Conservation (phyloP, 1,139 yeast genomes). For the Pichia sp. region DNA sequence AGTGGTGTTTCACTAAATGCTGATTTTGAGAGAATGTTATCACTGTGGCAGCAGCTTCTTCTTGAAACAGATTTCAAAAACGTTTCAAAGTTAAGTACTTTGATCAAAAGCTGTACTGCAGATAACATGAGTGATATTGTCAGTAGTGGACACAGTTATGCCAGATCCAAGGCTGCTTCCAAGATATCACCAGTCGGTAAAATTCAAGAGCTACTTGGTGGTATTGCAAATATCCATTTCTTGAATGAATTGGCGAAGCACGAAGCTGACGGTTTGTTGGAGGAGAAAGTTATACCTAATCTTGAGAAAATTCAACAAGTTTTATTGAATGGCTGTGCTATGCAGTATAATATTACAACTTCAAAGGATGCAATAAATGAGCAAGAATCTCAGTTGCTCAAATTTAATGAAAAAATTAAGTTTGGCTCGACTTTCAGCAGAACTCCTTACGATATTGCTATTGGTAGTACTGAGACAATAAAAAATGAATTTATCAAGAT, state of each 20-base stretch:
- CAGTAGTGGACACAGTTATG: conserved; percentile 83
- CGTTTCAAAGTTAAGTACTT: conserved; percentile 60
- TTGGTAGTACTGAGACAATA: not conserved
- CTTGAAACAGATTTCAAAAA: conserved; percentile 64
- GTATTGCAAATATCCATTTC: conserved; percentile 70
- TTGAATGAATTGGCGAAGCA: conserved; percentile 51
- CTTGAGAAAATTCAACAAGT: conserved; percentile 47
- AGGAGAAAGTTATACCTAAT: conserved; percentile 53
- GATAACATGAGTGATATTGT: conserved; percentile 75
- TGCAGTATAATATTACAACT: conserved; percentile 56
- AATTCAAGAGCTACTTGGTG: conserved; percentile 57
- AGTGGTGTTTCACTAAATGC: conserved; percentile 67
- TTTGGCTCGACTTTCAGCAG: conserved; percentile 12
- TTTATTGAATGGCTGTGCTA: conserved; percentile 34
- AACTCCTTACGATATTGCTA: conserved; percentile 12
- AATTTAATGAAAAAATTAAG: conserved; percentile 30
- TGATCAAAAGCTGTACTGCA: conserved; percentile 68
- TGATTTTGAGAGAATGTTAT: conserved; percentile 54
- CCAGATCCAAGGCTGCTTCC: conserved; percentile 62
- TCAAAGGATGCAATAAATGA: conserved; percentile 36
- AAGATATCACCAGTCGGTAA: conserved; percentile 54
- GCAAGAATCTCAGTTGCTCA: conserved; percentile 37
- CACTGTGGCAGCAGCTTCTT: conserved; percentile 62
- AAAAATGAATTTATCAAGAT: conserved; percentile 47
- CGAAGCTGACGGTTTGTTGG: conserved; percentile 51